Base-by-base conservation (phyloP, 768 basidiomycete species). In the Lenzites betulinus region DNA sequence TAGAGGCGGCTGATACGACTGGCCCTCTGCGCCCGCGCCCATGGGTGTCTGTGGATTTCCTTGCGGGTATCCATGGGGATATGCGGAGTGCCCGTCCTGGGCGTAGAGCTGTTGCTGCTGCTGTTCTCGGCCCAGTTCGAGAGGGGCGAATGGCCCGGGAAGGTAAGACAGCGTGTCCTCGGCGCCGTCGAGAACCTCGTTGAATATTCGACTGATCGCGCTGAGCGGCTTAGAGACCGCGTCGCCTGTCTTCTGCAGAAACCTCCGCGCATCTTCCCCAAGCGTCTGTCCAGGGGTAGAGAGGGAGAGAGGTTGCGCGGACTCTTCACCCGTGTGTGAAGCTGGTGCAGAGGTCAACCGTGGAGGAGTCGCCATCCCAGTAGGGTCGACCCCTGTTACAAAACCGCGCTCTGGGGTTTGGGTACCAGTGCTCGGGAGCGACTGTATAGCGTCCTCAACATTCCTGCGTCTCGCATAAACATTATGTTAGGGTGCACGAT, bases 241-340 rank as follows among this genome's bases (percentile, higher is more conserved):
- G 70, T 94, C 92, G 8, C 94, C 93, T 0, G 95, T 96, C 71
- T 90, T 90, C 74, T 94, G 94, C 44, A 96, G 79, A 30, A 96
- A 82, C 23, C 88, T 82, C 39, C 84, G 85, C 1, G 93, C 94
- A 67, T 95, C 93, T 53, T 91, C 86, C 9, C 79, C 72, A 36
- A 79, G 66, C 7, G 70, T 67, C 67, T 81, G 81, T 0, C 78
- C 71, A 6, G 78, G 76, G n/a, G 72, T 75, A 1, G 89, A 80
- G 9, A 93, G 76, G 0, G 90, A 75, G 11, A 96, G 82, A 0
- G 87, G 89, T 65, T 88, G 82, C 0, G 95, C 95, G 4, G 94
- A 91, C 71, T 96, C 95, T 76, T 96, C 94, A 33, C 95, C 95
- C 11, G 84, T 83, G 59, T 88, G 87, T 0, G 85, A 69, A 2